phyloP scores from a whole-genome alignment of 495 filamentous ascomycete genomes.

The Choiromyces venosus region DNA sequence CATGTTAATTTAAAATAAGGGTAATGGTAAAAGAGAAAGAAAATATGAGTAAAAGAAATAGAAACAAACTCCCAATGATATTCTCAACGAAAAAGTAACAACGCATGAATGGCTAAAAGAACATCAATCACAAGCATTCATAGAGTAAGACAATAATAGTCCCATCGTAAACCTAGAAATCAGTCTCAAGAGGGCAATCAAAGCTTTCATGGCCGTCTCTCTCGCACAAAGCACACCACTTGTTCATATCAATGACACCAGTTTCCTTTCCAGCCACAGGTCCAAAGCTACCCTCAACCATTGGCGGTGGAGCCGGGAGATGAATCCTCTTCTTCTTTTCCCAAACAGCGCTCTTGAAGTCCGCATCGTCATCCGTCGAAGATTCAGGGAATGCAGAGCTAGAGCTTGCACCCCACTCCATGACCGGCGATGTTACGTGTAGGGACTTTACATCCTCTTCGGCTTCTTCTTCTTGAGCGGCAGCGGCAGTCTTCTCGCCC shows the following conservation, averaged over 20 bases:
- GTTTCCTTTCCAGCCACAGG: constrained; percentile 77
- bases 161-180: constrained; percentile 28
- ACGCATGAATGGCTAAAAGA: not conserved
- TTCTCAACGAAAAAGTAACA: constrained; percentile 13
- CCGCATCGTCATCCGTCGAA: constrained; percentile 10
- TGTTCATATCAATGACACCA: constrained; percentile 69
- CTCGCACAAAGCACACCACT: constrained; percentile 98
- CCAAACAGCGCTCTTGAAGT: constrained; percentile 17
- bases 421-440: constrained; percentile 21
- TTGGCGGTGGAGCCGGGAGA: constrained; percentile 36
- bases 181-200: constrained; percentile 77
- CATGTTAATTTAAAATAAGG: not conserved
- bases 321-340: constrained; percentile 42
- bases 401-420: not conserved
- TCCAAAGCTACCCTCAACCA: constrained; percentile 46
- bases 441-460: constrained; percentile 17
- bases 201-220: constrained; percentile 92
- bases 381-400: not conserved
- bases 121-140: not conserved
- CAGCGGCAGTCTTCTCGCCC: constrained; percentile 28
- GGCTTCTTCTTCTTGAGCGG: constrained; percentile 14
- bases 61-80: constrained; percentile 22
- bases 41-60: constrained; percentile 9
- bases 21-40: not conserved
- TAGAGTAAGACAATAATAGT: not conserved